Evolutionary conservation across 78 protist genomes (phyloP).

Genomic region (Ministeria vibrans): DNA sequence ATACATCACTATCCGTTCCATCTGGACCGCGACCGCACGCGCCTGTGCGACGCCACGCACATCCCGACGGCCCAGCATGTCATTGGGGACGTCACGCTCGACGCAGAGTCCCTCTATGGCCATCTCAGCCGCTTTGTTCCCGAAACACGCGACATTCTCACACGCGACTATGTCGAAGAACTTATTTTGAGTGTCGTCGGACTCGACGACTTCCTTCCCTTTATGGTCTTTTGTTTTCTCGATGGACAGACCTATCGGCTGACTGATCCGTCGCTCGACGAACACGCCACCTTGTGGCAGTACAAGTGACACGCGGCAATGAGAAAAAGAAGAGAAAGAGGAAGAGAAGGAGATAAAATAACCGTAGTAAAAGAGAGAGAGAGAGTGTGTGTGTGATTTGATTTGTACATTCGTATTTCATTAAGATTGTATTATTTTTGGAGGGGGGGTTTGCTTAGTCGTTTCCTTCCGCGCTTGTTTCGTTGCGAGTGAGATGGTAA

Average conservation of each 20-base stretch:
- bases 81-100: neutral
- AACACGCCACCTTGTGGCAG: neutral
- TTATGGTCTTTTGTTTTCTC: neutral
- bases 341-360: too few relatives aligned
- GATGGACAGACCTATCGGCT: neutral
- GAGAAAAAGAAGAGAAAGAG: too few relatives aligned
- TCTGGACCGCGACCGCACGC: neutral
- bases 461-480: too few relatives aligned
- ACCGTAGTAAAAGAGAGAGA: too few relatives aligned
- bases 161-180: neutral
- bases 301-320: too few relatives aligned
- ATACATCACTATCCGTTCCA: neutral
- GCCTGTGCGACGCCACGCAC: neutral
- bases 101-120: neutral
- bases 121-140: neutral
- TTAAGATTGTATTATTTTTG: too few relatives aligned
- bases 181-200: neutral
- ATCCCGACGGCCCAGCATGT: conserved; percentile 8
- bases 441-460: too few relatives aligned
- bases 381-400: too few relatives aligned
- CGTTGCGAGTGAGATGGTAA: too few relatives aligned
- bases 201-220: neutral
- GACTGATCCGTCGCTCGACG: neutral
- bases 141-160: neutral
- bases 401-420: too few relatives aligned